These are phyloP conservation scores for Kluyveromyces wickerhamii DNA, from an alignment of 805 yeast species.

Conservation along the genomic window DNA sequence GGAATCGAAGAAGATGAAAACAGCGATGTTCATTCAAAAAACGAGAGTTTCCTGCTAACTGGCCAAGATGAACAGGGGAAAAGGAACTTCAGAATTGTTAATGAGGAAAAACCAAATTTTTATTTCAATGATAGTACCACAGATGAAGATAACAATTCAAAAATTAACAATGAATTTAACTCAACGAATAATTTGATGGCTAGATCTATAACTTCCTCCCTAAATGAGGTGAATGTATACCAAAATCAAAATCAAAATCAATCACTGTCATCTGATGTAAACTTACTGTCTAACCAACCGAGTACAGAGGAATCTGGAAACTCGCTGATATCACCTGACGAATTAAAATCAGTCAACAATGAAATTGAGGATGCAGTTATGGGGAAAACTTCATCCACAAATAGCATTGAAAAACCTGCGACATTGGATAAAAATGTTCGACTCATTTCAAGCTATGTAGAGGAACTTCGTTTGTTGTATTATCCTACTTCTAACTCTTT, in stretches of 20 bases:
- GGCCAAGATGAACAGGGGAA: slow-evolving; percentile 5
- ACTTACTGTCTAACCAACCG: too few species aligned
- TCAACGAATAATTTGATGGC: background rate
- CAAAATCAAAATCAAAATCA: background rate
- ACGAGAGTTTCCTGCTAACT: background rate
- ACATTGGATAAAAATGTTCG: slow-evolving; percentile 19
- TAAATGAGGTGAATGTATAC: background rate
- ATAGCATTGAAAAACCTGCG: slow-evolving; percentile 3
- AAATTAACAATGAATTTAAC: background rate
- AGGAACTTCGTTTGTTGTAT: slow-evolving; percentile 27
- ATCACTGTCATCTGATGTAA: background rate
- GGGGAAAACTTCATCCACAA: background rate
- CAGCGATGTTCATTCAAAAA: background rate
- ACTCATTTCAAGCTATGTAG: slow-evolving; percentile 29
- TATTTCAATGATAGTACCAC: slow-evolving; percentile 16
- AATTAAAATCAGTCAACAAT: background rate
- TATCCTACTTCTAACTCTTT: slow-evolving; percentile 28
- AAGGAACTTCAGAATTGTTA: slow-evolving; percentile 25
- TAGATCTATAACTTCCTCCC: background rate
- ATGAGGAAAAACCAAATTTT: slow-evolving; percentile 25
- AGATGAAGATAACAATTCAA: slow-evolving; percentile 7
- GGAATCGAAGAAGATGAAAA: background rate
- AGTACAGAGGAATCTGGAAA: too few species aligned
- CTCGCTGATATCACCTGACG: too few species aligned
- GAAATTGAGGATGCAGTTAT: background rate